Base-by-base conservation (phyloP, 371 early-diverging fungal species). In the Capniomyces stellatus region DNA sequence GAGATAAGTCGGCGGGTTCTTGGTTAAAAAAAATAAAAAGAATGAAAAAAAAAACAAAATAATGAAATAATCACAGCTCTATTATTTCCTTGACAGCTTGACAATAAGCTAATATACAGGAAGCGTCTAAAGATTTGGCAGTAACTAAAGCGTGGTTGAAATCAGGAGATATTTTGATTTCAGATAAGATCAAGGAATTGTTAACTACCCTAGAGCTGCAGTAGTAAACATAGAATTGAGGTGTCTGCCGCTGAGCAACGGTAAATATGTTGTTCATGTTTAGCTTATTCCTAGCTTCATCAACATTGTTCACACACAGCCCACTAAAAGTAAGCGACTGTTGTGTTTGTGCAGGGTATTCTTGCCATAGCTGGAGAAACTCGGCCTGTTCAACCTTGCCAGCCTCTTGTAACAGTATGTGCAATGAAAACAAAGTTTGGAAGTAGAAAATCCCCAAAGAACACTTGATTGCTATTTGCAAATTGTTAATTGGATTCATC, bases 381-480 rank as follows among this genome's bases (percentile, higher is more conserved):
- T 22, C 18, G 43, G 57, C 57, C 58, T 70, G 71, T 31, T 64
- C 70, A 51, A 64, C 42, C 50, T 47, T 41, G 10, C 59, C 69
- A 29, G 23, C 43, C 43, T 73, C 72, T 18, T 41, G 56, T 1
- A 71, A 52, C 54, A 73, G 42, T 19, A 73, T 59, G 43, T 71
- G 70, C 49, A 73, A 43, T 47, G 74, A 71, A 47, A 46, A 61
- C 43, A 53, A 61, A 15, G 67, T 63, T 52, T 71, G 69, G 57
- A 79, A 81, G 60, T 82, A 83, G 54, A 68, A 82, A 0, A 81
- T 61, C 21, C 79, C 82, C 1, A 60, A 46, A 27, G 71, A 69
- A 64, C 75, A 73, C 60, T 82, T 83, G 25, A 82, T 43, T 22
- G 83, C 83, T 21, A 82, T 68, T 60, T 83, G 83, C 10, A 83